phyloP scores from a whole-genome alignment of 805 yeast species.

The Zygoascus ofunaensis region DNA sequence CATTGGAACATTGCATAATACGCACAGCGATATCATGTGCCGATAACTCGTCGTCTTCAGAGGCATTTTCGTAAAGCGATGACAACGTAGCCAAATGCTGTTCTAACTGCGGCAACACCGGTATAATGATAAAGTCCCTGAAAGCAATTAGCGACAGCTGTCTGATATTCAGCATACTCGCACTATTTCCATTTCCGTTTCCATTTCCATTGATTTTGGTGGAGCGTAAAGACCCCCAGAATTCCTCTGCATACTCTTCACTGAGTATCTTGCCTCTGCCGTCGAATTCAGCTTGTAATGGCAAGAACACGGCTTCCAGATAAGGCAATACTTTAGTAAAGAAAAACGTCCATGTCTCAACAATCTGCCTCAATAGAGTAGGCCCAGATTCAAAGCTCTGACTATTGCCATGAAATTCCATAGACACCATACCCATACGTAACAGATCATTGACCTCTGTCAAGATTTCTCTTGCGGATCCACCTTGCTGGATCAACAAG shows the following conservation, averaged over 20 bases:
- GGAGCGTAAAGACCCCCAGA: constrained; percentile 25
- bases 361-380: constrained; percentile 21
- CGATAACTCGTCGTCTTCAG: constrained; percentile 6
- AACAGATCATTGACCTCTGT: constrained; percentile 40
- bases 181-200: constrained; percentile 1
- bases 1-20: constrained; percentile 54
- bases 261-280: constrained; percentile 34
- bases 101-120: constrained; percentile 23
- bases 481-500: constrained; percentile 31
- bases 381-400: constrained; percentile 16
- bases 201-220: constrained; percentile 13
- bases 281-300: constrained; percentile 44
- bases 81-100: constrained; percentile 5
- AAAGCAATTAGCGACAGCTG: constrained; percentile 26
- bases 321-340: constrained; percentile 47
- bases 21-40: constrained; percentile 24
- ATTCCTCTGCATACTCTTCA: constrained; percentile 30
- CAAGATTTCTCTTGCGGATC: constrained; percentile 31
- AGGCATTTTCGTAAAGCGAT: constrained; percentile 7
- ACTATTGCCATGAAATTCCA: constrained; percentile 7
- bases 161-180: constrained; percentile 19
- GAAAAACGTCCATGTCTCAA: constrained; percentile 49
- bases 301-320: constrained; percentile 52
- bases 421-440: constrained; percentile 32
- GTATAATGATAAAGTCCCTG: constrained; percentile 29